Percentiles rank a stretch among this genome's conserved stretches.
Conservation (phyloP, 495 filamentous ascomycete species). For the Cercophora sp. region DNA sequence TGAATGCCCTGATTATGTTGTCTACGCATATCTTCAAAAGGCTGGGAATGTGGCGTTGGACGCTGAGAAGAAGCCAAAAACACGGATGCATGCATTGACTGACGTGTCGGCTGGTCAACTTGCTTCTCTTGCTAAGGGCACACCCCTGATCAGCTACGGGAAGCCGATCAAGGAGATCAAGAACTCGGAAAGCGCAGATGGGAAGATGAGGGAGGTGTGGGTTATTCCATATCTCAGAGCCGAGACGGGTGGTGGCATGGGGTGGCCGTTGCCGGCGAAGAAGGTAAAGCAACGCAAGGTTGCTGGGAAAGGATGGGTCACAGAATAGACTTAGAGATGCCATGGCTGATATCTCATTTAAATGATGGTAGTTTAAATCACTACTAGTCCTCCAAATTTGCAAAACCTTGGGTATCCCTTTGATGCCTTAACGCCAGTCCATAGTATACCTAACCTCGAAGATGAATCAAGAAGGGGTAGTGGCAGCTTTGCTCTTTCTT, state of each 20-base stretch:
- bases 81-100: constrained; percentile 84
- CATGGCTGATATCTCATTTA: too few species aligned
- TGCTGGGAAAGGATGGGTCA: constrained; percentile 69
- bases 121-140: constrained; percentile 76
- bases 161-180: constrained; percentile 80
- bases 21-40: constrained; percentile 82
- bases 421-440: neutral
- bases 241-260: constrained; percentile 52
- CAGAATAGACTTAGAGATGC: too few species aligned
- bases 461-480: constrained; percentile 19
- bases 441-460: neutral
- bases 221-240: constrained; percentile 73
- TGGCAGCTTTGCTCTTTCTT: constrained; percentile 54
- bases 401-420: too few species aligned
- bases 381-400: too few species aligned
- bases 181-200: constrained; percentile 37
- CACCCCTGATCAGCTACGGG: constrained; percentile 76
- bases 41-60: constrained; percentile 48
- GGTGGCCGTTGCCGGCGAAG: constrained; percentile 80
- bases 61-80: constrained; percentile 60
- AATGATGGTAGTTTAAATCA: too few species aligned
- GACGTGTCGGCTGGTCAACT: constrained; percentile 70
- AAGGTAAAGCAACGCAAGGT: constrained; percentile 79
- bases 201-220: constrained; percentile 69
- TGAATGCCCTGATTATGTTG: constrained; percentile 75